Evolutionary conservation across 176 grass and related monocot species (phyloP).

Genomic region (Lolium perenne): DNA sequence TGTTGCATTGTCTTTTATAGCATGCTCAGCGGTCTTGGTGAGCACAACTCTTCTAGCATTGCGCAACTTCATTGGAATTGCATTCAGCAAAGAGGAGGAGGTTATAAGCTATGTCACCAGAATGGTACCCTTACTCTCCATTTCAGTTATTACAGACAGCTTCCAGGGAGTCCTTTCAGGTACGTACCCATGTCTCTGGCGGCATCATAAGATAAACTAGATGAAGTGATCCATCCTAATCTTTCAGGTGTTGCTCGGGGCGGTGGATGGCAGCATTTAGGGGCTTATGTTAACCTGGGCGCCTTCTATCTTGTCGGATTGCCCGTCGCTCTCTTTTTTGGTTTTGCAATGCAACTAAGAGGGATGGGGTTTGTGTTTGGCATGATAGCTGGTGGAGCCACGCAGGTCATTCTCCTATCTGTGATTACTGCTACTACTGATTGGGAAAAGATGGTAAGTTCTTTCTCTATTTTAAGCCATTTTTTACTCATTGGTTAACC

Average conservation of each 20-base stretch:
- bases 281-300: slow-evolving; percentile 68
- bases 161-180: slow-evolving; percentile 66
- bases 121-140: slow-evolving; percentile 56
- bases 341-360: slow-evolving; percentile 56
- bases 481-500: background rate
- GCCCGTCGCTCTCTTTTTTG: slow-evolving; percentile 48
- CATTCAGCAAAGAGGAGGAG: slow-evolving; percentile 63
- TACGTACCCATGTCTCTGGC: background rate
- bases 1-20: slow-evolving; percentile 44
- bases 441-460: slow-evolving; percentile 58
- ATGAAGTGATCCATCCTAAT: background rate
- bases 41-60: slow-evolving; percentile 44
- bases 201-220: background rate
- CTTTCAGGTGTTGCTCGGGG: slow-evolving; percentile 64
- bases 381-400: slow-evolving; percentile 56
- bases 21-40: slow-evolving; percentile 41
- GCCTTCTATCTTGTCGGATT: slow-evolving; percentile 66
- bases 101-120: slow-evolving; percentile 54
- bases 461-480: background rate
- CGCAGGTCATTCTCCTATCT: slow-evolving; percentile 48
- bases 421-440: slow-evolving; percentile 53
- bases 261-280: slow-evolving; percentile 72
- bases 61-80: slow-evolving; percentile 53
- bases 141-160: slow-evolving; percentile 56
- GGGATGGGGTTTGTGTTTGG: slow-evolving; percentile 59